phyloP scores from a whole-genome alignment of 2,329 filamentous ascomycete genomes.

The Diplodia scrobiculata region DNA sequence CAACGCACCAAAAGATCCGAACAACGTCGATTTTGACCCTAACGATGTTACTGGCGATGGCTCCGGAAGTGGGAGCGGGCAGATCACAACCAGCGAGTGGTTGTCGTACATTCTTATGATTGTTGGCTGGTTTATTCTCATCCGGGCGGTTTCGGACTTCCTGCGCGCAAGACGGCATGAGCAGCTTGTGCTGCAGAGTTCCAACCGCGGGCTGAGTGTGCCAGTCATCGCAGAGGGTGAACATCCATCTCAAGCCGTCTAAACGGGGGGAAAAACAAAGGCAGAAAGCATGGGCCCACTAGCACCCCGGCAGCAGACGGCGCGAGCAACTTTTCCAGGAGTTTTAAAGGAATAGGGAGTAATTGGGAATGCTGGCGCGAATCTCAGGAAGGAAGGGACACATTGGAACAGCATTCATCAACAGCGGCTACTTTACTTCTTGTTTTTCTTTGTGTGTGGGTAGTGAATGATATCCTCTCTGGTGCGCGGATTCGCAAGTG shows the following conservation, averaged over 20 bases:
- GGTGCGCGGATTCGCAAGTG: slow-evolving; percentile 10
- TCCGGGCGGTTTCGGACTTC: slow-evolving; percentile 90
- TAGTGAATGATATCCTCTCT: slow-evolving; percentile 26
- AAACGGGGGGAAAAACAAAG: slow-evolving; percentile 3
- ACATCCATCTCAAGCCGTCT: slow-evolving; percentile 32
- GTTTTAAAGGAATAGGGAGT: slow-evolving; percentile 21
- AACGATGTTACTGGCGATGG: slow-evolving; percentile 59
- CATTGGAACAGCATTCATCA: slow-evolving; percentile 21
- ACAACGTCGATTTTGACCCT: slow-evolving; percentile 84
- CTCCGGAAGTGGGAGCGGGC: slow-evolving; percentile 43
- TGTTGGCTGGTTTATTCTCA: slow-evolving; percentile 96
- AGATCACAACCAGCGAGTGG: slow-evolving; percentile 77
- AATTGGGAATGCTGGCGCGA: slow-evolving; percentile 23
- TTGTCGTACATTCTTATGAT: slow-evolving; percentile 93
- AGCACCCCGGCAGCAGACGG: neutral
- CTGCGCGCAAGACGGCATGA: slow-evolving; percentile 85
- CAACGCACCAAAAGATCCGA: slow-evolving; percentile 78
- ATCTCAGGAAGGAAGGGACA: slow-evolving; percentile 14
- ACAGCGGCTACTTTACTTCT: slow-evolving; percentile 23
- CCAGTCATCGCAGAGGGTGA: slow-evolving; percentile 88
- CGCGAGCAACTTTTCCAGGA: slow-evolving; percentile 15
- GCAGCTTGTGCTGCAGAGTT: slow-evolving; percentile 88
- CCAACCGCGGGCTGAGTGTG: slow-evolving; percentile 80
- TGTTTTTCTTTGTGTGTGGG: slow-evolving; percentile 15
- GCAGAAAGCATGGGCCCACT: slow-evolving; percentile 1